Evolutionary conservation across 441 rosid species (phyloP), one percentile per base, ranked within the genome.

Genomic region (Viola pubescens): DNA sequence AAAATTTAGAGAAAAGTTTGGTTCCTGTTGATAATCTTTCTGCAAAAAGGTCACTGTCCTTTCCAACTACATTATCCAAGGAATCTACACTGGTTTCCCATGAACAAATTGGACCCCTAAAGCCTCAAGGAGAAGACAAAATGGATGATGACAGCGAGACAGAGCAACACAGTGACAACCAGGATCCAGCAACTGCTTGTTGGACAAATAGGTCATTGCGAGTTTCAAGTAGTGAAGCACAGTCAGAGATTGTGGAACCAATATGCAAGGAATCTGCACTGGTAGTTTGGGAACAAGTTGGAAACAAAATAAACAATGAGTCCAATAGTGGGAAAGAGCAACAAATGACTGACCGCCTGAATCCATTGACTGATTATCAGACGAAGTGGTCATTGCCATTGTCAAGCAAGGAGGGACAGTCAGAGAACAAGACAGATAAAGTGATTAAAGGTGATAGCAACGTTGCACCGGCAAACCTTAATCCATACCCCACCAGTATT

Each of bases 11-110:
- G 37, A 80, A 69, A 47, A 63, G 63, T 46, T 45, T 63, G 11
- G 79, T 73, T 37, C 19, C 63, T 52, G 45, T 54, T 56, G 76
- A 69, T 64, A 81, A 77, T 64, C 73, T 62, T 54, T 81, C 90
- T 61, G 96, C 82, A 39, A 84, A 81, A 82, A 79, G 86, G 66
- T 80, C 82, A 37, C 76, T 87, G 61, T 80, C 88, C 66, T 91
- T 88, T 58, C 65, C 81, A 13, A 79, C 68, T 13, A 37, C 66
- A 64, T 54, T 52, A 41, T 41, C 60, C 0, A 6, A 68, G 51
- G 69, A 41, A 63, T 52, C 80, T 70, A 50, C 37, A 0, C 16
- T 45, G 47, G 26, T 52, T 44, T 39, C 64, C 49, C 34, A 64
- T 12, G 51, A 61, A 66, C 57, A 48, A 12, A 0, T 19, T 44